Evolutionary conservation across 176 grass and related monocot genomes (phyloP).

Genomic region (Carex littledalei): DNA sequence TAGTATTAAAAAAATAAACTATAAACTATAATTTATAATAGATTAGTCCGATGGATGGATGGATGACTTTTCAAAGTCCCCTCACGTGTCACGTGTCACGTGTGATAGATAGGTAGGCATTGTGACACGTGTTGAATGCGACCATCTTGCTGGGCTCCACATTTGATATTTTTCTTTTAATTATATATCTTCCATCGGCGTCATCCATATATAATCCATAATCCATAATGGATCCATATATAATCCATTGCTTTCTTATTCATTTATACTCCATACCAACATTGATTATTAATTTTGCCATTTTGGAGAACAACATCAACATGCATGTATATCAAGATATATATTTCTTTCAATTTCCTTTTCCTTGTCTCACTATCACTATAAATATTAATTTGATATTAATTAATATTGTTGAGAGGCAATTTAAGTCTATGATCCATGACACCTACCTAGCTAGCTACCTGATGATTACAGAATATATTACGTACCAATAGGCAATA

Average conservation of each 20-base stretch:
- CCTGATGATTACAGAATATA: no score
- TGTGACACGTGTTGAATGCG: conserved; percentile 12
- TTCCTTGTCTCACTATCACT: not conserved
- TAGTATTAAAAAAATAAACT: not conserved
- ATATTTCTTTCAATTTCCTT: conserved; percentile 2
- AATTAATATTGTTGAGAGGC: not conserved
- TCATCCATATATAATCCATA: no score
- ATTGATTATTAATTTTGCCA: not conserved
- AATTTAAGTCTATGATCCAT: no score
- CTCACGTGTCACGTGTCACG: not conserved
- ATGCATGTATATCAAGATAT: not conserved
- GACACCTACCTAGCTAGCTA: no score
- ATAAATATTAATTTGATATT: not conserved
- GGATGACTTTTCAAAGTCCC: conserved; percentile 6
- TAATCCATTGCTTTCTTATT: not conserved
- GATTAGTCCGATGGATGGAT: not conserved
- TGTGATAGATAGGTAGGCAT: not conserved
- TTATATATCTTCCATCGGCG: no score
- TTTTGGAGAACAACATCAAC: not conserved
- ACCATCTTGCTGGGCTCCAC: not conserved
- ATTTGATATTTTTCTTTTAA: not conserved
- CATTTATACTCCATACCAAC: not conserved
- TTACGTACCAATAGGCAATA: not conserved
- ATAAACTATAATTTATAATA: not conserved
- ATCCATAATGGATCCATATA: no score